Base-by-base conservation (phyloP, 2,329 filamentous ascomycete genomes). In the Penicillium vulpinum region DNA sequence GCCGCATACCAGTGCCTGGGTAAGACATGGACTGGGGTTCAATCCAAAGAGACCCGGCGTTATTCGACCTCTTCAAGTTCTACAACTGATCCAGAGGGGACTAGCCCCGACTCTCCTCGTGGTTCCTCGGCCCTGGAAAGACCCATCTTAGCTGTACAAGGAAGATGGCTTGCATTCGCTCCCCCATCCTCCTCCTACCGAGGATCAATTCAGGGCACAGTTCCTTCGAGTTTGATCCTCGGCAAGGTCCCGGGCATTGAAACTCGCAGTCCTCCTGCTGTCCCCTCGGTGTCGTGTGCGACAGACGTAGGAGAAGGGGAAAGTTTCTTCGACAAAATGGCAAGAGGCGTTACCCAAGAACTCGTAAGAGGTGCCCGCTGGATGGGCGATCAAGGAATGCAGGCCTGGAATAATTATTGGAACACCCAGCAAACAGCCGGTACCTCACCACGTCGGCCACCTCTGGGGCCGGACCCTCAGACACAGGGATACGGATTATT, bases 21-120 rank as follows among this genome's bases (percentile, higher is more conserved):
- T 21, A 99, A 99, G 76, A 78, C 95, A 18, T 99, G 94, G 94
- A 97, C 94, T 0, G 88, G 87, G 43, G 79, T 96, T 28, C 90
- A 94, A 69, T 83, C 71, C 15, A 71, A 70, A 41, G 71, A 77
- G 50, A 61, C 67, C 28, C 72, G 78, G 46, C 73, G 78, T 56
- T 76, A 78, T 55, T 81, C 79, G 13, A 73, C 73, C 13, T 80
- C 79, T 21, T 78, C 76, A 13, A 75, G 68, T 52, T 78, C 77
- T 24, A 77, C 77, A 16, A 77, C 77, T 16, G 78, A 78, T 56
- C 69, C 73, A 11, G 77, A 78, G 57, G 74, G 73, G 28, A 73
- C 75, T 55, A 74, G 75, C 38, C 70, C 70, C 26, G 77, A 78
- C 47, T 68, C 70, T 13, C 71, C 72, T 16, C 65, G 70, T 53